Evolutionary conservation across 495 filamentous ascomycete genomes (phyloP).

Genomic region (Xanthoparmelia taractica): DNA sequence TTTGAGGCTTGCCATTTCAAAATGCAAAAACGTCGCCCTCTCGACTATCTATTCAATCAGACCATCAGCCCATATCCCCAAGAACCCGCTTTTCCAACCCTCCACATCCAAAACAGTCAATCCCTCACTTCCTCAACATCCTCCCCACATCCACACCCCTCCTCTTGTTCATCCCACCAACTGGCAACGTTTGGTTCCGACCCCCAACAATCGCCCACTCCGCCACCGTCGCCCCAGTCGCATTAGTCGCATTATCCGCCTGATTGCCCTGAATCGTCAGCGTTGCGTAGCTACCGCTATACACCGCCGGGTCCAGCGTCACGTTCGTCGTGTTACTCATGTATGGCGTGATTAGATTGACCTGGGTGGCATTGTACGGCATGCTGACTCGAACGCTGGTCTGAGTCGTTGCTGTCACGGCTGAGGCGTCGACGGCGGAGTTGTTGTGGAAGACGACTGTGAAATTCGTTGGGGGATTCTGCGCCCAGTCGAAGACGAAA

Average conservation of each 20-base stretch:
- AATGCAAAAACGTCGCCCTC: too few species aligned
- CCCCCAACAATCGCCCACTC: slow-evolving; percentile 57
- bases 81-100: background rate
- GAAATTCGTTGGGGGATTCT: slow-evolving; percentile 50
- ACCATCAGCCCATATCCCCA: background rate
- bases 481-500: slow-evolving; percentile 62
- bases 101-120: background rate
- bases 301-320: slow-evolving; percentile 32
- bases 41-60: too few species aligned
- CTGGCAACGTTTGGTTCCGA: background rate
- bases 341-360: slow-evolving; percentile 35
- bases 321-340: slow-evolving; percentile 43
- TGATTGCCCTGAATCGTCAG: slow-evolving; percentile 44
- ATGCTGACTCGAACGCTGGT: slow-evolving; percentile 32
- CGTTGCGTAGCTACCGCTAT: slow-evolving; percentile 38
- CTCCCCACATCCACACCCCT: background rate
- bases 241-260: slow-evolving; percentile 43
- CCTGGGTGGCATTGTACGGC: slow-evolving; percentile 33
- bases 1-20: too few species aligned
- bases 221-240: slow-evolving; percentile 59
- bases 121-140: background rate
- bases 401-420: slow-evolving; percentile 17
- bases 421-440: slow-evolving; percentile 25
- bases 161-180: background rate
- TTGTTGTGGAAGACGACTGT: slow-evolving; percentile 50